Evolutionary conservation across 129 eudicot genomes (phyloP).

Genomic region (Cynara cardunculus): DNA sequence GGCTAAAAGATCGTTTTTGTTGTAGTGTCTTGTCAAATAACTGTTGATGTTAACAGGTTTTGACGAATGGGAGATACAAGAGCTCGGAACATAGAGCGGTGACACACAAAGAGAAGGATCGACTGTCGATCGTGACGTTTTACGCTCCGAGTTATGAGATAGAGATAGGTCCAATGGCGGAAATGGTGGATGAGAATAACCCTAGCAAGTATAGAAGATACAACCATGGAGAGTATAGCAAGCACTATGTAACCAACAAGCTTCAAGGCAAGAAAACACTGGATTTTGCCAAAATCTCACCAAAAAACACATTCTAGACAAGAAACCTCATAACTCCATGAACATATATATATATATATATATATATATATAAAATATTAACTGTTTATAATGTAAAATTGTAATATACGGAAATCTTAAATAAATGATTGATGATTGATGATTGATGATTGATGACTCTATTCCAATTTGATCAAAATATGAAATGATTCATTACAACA

Average conservation of each 20-base stretch:
- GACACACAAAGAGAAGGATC: conserved; percentile 67
- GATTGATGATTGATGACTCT: neutral
- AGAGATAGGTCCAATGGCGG: conserved; percentile 82
- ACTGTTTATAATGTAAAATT: conserved; percentile 22
- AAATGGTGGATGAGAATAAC: conserved; percentile 57
- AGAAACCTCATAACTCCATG: conserved; percentile 8
- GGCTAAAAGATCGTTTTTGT: neutral
- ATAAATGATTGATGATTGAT: conserved; percentile 6
- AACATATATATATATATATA: conserved; percentile 7
- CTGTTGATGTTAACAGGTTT: conserved; percentile 45
- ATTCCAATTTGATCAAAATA: neutral
- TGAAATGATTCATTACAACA: too few species aligned
- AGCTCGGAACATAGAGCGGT: conserved; percentile 97
- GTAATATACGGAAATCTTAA: conserved; percentile 13
- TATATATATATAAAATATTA: neutral
- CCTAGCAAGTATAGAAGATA: conserved; percentile 79
- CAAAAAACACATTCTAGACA: conserved; percentile 23
- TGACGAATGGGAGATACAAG: conserved; percentile 92
- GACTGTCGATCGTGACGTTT: conserved; percentile 90
- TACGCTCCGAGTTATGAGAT: conserved; percentile 90
- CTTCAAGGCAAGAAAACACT: conserved; percentile 90
- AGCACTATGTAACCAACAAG: conserved; percentile 87
- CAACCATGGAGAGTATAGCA: conserved; percentile 96
- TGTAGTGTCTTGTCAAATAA: neutral
- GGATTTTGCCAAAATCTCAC: conserved; percentile 71